Conservation (phyloP, 78 protist genomes). For the Blattamonas nauphoetae region DNA sequence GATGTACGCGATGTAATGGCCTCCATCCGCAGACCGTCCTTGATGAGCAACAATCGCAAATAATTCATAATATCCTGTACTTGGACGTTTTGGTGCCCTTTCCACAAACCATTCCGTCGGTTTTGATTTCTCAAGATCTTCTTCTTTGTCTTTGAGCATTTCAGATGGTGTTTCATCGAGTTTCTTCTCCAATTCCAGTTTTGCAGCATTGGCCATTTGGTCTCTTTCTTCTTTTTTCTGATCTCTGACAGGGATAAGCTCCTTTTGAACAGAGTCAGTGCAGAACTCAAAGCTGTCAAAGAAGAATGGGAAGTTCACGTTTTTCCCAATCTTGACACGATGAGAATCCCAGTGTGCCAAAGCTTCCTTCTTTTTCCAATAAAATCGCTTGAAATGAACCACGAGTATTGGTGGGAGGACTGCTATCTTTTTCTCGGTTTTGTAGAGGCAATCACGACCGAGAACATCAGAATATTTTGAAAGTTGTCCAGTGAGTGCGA, state of each 20-base stretch:
- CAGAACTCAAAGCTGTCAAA: neutral
- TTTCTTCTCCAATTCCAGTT: neutral
- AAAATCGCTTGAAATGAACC: slow-evolving; percentile 22
- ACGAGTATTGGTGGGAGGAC: slow-evolving; percentile 10
- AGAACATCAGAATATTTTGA: neutral
- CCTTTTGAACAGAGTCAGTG: neutral
- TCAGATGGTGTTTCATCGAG: neutral
- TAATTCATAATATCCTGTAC: slow-evolving; percentile 11
- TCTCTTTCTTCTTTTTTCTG: neutral
- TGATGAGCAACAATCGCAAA: slow-evolving; percentile 30
- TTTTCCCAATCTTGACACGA: neutral
- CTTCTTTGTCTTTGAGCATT: neutral
- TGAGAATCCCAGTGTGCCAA: neutral
- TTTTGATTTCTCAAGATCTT: neutral
- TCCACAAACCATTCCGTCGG: neutral
- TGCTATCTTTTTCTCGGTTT: neutral
- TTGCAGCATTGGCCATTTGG: neutral
- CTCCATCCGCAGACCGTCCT: slow-evolving; percentile 23
- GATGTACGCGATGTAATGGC: slow-evolving; percentile 35
- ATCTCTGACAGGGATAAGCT: neutral
- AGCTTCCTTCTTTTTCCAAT: slow-evolving; percentile 16
- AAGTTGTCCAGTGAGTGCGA: neutral
- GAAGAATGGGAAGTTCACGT: neutral
- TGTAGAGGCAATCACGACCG: neutral
- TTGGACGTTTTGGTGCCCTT: neutral